These are phyloP conservation scores for Suillus plorans DNA, from an alignment of 768 basidiomycete genomes.

Conservation along the genomic window DNA sequence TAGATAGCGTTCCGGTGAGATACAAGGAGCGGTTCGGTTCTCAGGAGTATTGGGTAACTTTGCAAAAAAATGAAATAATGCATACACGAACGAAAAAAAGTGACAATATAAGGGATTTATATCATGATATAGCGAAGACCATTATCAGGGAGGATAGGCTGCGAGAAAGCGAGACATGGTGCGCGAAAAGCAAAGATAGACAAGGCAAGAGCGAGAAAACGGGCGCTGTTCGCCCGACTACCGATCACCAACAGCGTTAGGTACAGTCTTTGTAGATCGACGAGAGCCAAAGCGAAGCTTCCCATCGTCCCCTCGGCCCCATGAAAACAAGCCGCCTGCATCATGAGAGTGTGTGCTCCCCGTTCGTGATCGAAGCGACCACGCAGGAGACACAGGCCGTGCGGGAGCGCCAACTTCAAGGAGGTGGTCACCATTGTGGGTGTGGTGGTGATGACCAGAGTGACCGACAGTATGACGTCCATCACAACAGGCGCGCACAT, in stretches of 20 bases:
- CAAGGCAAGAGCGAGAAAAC: conserved; percentile 2
- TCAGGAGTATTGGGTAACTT: not conserved
- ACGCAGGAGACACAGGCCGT: conserved; percentile 77
- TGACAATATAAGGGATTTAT: conserved; percentile 14
- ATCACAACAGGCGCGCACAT: conserved; percentile 90
- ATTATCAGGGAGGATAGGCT: conserved; percentile 35
- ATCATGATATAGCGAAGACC: conserved; percentile 19
- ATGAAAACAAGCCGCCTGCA: conserved; percentile 67
- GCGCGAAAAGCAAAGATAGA: conserved; percentile 2
- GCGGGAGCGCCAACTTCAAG: conserved; percentile 43
- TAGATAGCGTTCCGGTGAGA: not conserved
- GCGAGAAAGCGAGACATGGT: conserved; percentile 20
- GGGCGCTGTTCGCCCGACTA: conserved; percentile 12
- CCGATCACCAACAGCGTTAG: conserved; percentile 26
- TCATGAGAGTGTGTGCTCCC: conserved; percentile 75
- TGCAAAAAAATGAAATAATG: conserved; percentile 27
- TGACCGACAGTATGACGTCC: conserved; percentile 83
- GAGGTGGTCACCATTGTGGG: conserved; percentile 47
- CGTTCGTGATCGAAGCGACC: conserved; percentile 81
- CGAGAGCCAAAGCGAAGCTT: conserved; percentile 76
- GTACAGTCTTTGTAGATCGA: conserved; percentile 47
- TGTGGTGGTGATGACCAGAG: conserved; percentile 55
- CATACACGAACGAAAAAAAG: conserved; percentile 27
- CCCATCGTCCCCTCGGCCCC: conserved; percentile 60
- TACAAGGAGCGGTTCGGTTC: conserved; percentile 5